Evolutionary conservation across 352 stramenopile species (phyloP), one percentile per base, ranked within the genome.

Genomic region (Globisporangium heterothallicum): DNA sequence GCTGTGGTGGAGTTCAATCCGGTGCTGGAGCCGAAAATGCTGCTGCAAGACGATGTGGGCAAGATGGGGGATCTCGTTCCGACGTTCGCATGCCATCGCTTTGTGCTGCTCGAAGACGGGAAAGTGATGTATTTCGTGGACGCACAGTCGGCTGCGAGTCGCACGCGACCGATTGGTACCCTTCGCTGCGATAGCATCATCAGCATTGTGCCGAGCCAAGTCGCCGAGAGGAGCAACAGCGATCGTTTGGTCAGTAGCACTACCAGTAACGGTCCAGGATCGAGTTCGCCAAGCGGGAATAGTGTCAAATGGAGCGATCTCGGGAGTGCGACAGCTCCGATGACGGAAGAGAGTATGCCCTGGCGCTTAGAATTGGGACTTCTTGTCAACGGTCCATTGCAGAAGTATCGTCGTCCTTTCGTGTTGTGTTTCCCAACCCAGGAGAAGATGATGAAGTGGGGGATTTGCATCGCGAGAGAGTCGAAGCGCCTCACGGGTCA

Each of bases 361-460:
- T 92, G 78, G 78, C 67, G 82, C 35, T 61, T 92, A 14, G 81
- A 90, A 46, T 49, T 94, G 21, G 82, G 78, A 4, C 67, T 91
- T 24, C 55, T 92, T 13, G 66, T 89, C 3, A 73, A 82, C 35
- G 65, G 64, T 4, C 51, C 63, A 2, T 34, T 62, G 26, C 72
- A 88, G 24, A 84, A 89, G 48, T 94, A 89, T 49, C 75, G 79
- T 7, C 79, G 84, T 6, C 72, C 78, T 18, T 86, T 92, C 41
- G 74, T 88, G 29, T 67, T 94, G 64, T 89, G 80, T 41, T 92
- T 94, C 49, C 50, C 66, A 25, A 75, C 68, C 0, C 77, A 89
- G 41, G 78, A 94, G 32, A 71, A 85, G 34, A 88, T 92, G 79
- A 91, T 94, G 78, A 92, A 92, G 50, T 94, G 84, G 84, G 82